Percentiles rank a stretch among this genome's conserved stretches.
Evolutionary conservation across 768 basidiomycete species (phyloP).

Genomic region (Naganishia vishniacii): DNA sequence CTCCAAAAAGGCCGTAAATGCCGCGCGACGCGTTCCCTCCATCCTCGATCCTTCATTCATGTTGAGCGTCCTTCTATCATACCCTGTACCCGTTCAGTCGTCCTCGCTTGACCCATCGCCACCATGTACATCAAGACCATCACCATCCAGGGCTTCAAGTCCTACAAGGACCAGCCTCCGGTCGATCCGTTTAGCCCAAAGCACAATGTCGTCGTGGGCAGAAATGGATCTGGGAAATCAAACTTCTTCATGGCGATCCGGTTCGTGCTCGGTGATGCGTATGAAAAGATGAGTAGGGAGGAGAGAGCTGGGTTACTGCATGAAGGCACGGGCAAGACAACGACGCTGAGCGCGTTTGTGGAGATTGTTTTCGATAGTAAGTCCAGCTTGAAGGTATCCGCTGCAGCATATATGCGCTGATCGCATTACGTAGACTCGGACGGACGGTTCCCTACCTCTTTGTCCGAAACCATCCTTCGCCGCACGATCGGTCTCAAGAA

Average conservation of each 20-base stretch:
- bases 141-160: conserved; percentile 67
- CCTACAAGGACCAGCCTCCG: conserved; percentile 57
- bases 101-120: not conserved
- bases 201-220: conserved; percentile 93
- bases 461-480: conserved; percentile 77
- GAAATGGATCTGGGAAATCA: conserved; percentile 97
- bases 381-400: conserved; percentile 12
- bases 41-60: too few relatives aligned
- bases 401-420: not conserved
- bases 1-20: too few relatives aligned
- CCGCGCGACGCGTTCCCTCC: too few relatives aligned
- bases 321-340: conserved; percentile 80
- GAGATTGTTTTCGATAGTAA: conserved; percentile 88
- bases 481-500: conserved; percentile 97
- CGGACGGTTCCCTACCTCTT: conserved; percentile 85
- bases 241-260: conserved; percentile 99
- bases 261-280: conserved; percentile 95
- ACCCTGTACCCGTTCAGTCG: too few relatives aligned
- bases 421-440: conserved; percentile 57
- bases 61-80: conserved; percentile 1
- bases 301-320: conserved; percentile 89
- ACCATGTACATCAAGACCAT: conserved; percentile 47
- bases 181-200: conserved; percentile 88
- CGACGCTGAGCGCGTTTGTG: conserved; percentile 89
- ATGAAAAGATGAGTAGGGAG: conserved; percentile 88